A percentile compares a stretch with the other conserved stretches of the same genome.
These are phyloP conservation scores for Lojkania enalia DNA, from an alignment of 2,329 filamentous ascomycete genomes.

Conservation along the genomic window DNA sequence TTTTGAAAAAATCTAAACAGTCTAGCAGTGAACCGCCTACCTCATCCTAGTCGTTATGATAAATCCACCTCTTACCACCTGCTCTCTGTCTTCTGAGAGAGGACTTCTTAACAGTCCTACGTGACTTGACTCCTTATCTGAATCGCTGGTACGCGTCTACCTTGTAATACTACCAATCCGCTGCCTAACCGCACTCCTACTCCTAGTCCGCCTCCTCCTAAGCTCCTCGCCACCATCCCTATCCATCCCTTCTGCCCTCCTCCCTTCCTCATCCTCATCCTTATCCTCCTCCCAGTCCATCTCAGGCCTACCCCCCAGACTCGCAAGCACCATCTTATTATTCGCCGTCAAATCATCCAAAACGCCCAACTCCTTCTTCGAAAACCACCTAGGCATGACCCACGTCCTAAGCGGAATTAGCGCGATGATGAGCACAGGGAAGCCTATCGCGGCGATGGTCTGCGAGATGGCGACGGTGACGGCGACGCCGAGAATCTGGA, in stretches of 20 bases:
- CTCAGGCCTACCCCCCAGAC: constrained; percentile 53
- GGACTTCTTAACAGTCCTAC: no score
- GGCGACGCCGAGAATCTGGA: constrained; percentile 54
- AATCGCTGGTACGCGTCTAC: no score
- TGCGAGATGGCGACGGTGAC: constrained; percentile 59
- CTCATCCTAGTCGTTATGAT: no score
- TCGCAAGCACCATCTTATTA: constrained; percentile 56
- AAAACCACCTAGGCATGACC: constrained; percentile 56
- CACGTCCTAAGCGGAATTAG: constrained; percentile 59
- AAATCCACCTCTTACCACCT: no score
- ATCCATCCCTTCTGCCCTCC: neutral
- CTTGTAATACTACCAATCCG: neutral
- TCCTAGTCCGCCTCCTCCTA: neutral
- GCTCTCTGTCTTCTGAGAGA: no score
- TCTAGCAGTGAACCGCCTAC: no score
- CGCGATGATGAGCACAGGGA: constrained; percentile 59
- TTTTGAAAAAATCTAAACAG: no score
- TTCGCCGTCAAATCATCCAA: constrained; percentile 58
- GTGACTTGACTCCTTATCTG: no score
- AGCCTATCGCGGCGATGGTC: constrained; percentile 60
- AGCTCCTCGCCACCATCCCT: neutral
- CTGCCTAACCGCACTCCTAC: neutral
- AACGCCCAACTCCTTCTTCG: constrained; percentile 50
- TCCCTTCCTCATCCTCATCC: neutral
- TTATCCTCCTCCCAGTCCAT: neutral